Evolutionary conservation across 768 basidiomycete species (phyloP), one percentile per base, ranked within the genome.

Genomic region (Leccinum disarticulatum): DNA sequence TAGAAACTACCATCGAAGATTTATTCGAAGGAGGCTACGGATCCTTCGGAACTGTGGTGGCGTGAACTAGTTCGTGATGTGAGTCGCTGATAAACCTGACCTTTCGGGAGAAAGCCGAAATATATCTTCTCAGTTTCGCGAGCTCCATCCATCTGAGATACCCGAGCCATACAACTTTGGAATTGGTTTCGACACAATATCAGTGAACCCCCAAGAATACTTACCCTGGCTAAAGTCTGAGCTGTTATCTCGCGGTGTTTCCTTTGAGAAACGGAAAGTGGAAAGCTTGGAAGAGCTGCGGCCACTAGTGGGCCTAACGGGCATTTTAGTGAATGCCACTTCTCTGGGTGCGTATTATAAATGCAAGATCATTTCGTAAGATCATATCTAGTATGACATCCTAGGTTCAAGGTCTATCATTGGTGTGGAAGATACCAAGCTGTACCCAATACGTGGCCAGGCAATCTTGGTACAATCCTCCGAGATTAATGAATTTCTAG

Each of bases 361-460:
- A 60, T n/a, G 19, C 10, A 8, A 15, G 28, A 31, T 53, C 15
- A 50, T 48, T 17, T 25, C 31, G 3, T 4, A 19, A 56, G 13
- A 19, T 65, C 17, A 58, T 54, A 19, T 38, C 28, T 36, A 33
- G 33, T 33, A 19, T 46, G 17, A 36, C 13, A 25, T 31, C 35
- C 43, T 54, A 81, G 89, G 88, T 4, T 85, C 93, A 9, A 80
- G 84, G 53, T 85, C 84, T 33, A 79, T 96, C 47, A 83, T 90
- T 13, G 94, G 93, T 6, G 85, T 95, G 3, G 87, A 94, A 67
- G 95, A 97, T 71, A 79, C 79, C 58, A 77, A 76, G 25, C 76
- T 94, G 25, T 85, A 83, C 68, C 92, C 94, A 1, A 82, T 94
- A 62, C 80, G 93, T 48, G 94, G 94, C 8, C 95, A 96, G 74